These are phyloP conservation scores for Lactarius akahatsu DNA, from an alignment of 768 basidiomycete species.

Conservation along the genomic window DNA sequence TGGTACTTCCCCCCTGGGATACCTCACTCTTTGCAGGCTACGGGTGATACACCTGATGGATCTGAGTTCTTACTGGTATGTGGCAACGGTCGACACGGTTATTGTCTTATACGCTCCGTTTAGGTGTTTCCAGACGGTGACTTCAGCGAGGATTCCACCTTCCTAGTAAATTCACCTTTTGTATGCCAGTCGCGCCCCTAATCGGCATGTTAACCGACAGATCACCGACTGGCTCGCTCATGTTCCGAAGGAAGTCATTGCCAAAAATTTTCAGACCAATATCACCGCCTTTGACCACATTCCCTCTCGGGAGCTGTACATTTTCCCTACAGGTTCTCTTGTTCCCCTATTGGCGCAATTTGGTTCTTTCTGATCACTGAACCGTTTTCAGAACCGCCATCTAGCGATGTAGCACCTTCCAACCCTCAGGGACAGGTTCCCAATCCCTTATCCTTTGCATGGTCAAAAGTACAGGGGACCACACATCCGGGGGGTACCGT, in stretches of 20 bases:
- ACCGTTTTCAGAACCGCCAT: conserved; percentile 30
- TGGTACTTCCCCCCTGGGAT: conserved; percentile 40
- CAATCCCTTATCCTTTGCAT: conserved; percentile 46
- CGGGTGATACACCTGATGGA: conserved; percentile 33
- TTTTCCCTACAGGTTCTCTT: conserved; percentile 33
- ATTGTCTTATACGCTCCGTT: neutral
- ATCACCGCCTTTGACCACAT: conserved; percentile 36
- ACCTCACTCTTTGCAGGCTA: conserved; percentile 41
- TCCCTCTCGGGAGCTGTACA: conserved; percentile 35
- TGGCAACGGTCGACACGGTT: neutral
- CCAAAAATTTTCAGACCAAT: conserved; percentile 38
- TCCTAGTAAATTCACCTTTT: conserved; percentile 32
- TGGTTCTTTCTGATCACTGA: neutral
- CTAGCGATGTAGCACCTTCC: conserved; percentile 37
- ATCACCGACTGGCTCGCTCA: conserved; percentile 38
- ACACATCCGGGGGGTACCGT: conserved; percentile 43
- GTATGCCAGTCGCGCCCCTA: neutral
- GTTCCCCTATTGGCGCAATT: neutral
- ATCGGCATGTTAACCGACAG: conserved; percentile 18
- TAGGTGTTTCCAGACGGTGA: conserved; percentile 39
- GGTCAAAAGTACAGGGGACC: conserved; percentile 48
- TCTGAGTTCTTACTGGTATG: conserved; percentile 39
- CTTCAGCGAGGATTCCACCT: conserved; percentile 39
- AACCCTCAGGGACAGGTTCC: conserved; percentile 49
- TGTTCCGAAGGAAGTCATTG: conserved; percentile 40